phyloP scores from a whole-genome alignment of 2,329 filamentous ascomycete genomes.

The Ophiostoma fasciatum region DNA sequence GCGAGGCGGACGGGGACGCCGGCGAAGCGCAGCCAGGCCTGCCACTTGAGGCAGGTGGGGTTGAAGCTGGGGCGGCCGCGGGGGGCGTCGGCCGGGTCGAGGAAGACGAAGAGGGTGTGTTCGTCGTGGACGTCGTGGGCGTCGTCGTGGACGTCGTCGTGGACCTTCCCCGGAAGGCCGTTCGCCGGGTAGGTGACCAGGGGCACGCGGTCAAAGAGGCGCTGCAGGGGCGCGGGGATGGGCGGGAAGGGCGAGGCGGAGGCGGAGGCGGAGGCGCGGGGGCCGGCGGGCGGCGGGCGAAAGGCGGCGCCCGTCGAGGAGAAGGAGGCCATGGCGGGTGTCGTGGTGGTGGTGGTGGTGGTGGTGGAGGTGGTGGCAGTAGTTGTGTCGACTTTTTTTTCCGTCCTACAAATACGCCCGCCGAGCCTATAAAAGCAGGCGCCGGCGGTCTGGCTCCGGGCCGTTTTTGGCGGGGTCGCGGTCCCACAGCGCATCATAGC shows the following conservation, averaged over 20 bases:
- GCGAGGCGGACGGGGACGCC: conserved; percentile 50
- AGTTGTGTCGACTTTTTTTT: neutral
- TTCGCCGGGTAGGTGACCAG: conserved; percentile 62
- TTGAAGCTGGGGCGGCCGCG: conserved; percentile 65
- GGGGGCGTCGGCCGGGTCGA: conserved; percentile 44
- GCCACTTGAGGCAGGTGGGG: conserved; percentile 89
- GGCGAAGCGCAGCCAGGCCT: conserved; percentile 76
- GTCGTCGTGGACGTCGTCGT: conserved; percentile 17
- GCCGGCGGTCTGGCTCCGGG: too few relatives aligned
- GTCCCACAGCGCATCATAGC: too few relatives aligned
- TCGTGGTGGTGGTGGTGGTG: neutral
- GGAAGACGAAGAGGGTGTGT: conserved; percentile 61
- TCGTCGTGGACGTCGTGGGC: conserved; percentile 11
- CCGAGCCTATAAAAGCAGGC: too few relatives aligned
- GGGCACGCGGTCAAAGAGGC: conserved; percentile 74
- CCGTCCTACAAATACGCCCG: too few relatives aligned
- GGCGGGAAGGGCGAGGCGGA: conserved; percentile 21
- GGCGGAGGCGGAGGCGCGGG: neutral
- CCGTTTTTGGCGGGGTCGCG: too few relatives aligned
- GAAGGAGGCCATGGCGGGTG: too few relatives aligned
- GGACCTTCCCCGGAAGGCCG: conserved; percentile 44
- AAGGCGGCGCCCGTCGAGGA: too few relatives aligned
- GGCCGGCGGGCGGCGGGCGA: neutral
- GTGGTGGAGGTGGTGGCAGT: neutral
- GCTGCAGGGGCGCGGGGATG: conserved; percentile 62